Evolutionary conservation across 108 stramenopile genomes (phyloP).

Genomic region (Pseudonitzschia pungens): DNA sequence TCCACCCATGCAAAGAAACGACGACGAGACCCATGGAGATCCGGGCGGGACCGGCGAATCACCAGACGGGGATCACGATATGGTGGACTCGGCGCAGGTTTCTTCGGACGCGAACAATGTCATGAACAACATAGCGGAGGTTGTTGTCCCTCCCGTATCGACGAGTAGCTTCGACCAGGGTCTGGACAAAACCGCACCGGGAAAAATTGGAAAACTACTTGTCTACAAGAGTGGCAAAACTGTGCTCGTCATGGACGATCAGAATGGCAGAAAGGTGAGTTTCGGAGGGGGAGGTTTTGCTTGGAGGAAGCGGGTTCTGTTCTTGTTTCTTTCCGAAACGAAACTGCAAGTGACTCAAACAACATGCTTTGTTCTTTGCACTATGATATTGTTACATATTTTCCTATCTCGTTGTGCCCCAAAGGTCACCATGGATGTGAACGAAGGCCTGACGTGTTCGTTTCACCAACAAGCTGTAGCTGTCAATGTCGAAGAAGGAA

Average conservation of each 20-base stretch:
- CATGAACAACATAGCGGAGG: constrained; percentile 28
- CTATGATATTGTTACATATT: too few relatives aligned
- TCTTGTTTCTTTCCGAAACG: background rate
- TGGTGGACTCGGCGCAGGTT: background rate
- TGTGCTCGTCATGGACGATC: constrained; percentile 64
- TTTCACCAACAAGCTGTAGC: constrained; percentile 83
- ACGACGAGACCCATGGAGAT: background rate
- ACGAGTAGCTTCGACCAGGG: constrained; percentile 63
- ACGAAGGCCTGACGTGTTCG: constrained; percentile 77
- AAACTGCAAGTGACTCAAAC: background rate
- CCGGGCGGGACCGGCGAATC: constrained; percentile 7
- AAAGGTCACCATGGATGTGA: constrained; percentile 65
- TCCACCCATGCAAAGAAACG: constrained; percentile 34
- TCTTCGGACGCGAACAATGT: constrained; percentile 1
- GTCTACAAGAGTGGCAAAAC: constrained; percentile 84
- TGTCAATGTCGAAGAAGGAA: constrained; percentile 60
- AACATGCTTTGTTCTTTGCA: too few relatives aligned
- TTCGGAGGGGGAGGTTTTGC: background rate
- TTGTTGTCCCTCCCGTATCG: constrained; percentile 37
- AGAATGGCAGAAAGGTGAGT: constrained; percentile 57
- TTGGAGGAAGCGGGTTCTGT: too few relatives aligned
- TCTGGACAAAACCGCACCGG: constrained; percentile 51
- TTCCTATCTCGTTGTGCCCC: background rate
- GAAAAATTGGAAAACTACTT: constrained; percentile 71
- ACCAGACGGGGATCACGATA: constrained; percentile 1